These are phyloP conservation scores for Fusarium irregulare DNA, from an alignment of 2,329 filamentous ascomycete genomes.

Conservation along the genomic window DNA sequence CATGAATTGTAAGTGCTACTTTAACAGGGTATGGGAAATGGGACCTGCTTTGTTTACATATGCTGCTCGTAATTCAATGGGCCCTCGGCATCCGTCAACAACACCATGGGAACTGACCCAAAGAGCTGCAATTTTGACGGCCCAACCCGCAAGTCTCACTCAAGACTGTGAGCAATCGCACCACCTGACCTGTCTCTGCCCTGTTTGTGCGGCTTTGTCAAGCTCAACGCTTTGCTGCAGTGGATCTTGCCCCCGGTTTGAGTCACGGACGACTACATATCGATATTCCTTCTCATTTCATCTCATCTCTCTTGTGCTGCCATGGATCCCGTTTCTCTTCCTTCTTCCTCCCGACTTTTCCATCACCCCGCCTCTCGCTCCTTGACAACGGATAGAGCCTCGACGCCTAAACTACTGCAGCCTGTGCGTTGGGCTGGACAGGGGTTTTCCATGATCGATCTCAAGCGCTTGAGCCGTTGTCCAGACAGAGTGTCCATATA, in stretches of 20 bases:
- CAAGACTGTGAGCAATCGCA: conserved; percentile 39
- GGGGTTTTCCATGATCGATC: conserved; percentile 18
- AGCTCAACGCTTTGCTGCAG: conserved; percentile 33
- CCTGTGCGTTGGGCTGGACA: conserved; percentile 23
- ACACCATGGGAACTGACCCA: conserved; percentile 36
- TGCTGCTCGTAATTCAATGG: conserved; percentile 27
- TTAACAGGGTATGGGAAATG: conserved; percentile 19
- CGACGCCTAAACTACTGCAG: conserved; percentile 20
- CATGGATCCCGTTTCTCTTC: not conserved
- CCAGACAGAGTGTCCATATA: conserved; percentile 23
- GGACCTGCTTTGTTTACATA: conserved; percentile 43
- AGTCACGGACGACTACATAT: conserved; percentile 7
- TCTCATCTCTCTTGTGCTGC: conserved; percentile 2
- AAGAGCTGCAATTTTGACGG: conserved; percentile 26
- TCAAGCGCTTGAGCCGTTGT: conserved; percentile 19
- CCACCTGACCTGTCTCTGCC: conserved; percentile 41
- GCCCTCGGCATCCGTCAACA: conserved; percentile 34
- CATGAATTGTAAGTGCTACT: conserved; percentile 22
- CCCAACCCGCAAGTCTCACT: conserved; percentile 34
- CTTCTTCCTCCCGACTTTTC: conserved; percentile 7
- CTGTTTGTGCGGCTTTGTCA: conserved; percentile 29
- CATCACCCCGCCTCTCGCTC: conserved; percentile 16
- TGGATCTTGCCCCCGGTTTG: conserved; percentile 28
- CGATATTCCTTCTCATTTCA: conserved; percentile 8
- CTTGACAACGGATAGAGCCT: conserved; percentile 22